Evolutionary conservation across 2,329 filamentous ascomycete species (phyloP), one percentile per base, ranked within the genome.

Genomic region (Aspergillus sp.): DNA sequence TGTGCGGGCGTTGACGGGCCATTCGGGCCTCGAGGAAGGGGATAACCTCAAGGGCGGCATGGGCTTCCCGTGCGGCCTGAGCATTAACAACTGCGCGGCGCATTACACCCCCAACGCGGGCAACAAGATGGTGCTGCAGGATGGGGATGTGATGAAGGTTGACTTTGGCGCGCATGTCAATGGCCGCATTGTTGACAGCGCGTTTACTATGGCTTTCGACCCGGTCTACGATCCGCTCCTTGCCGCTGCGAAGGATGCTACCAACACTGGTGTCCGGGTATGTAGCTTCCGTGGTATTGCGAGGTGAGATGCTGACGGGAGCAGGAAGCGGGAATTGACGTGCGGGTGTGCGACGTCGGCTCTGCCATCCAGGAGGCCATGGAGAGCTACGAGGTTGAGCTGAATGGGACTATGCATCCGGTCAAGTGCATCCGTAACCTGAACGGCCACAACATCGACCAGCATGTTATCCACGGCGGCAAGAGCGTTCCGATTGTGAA

Each of bases 401-500:
- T 93, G 44, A 77, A 81, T 57, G 85, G 85, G 41, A 76, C 74
- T 25, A 86, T 78, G 8, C 76, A 84, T 51, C 85, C 82, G 1
- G 73, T 93, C 58, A 93, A 91, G 67, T 73, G 80, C 43, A 89
- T 93, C 54, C 80, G 82, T 44, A 91, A 91, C 64, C 69, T 93
- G 39, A 89, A 83, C 52, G 86, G 86, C 7, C 88, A 95, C 67
- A 89, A 83, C 45, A 95, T 95, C 52, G 71, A 84, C 35, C 86
- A 78, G 40, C 91, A 88, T 67, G 79, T 78, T 57, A 95, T 95
- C 49, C 88, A 95, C 64, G 86, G 88, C 36, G 82, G 60, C 33
- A 95, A 95, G 71, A 86, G 83, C 45, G 85, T 95, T 32, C 89
- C 88, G 0, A 94, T 95, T 51, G 86, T 95, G 43, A 93, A 93